Percentiles rank a stretch among this genome's conserved stretches.
phyloP scores from a whole-genome alignment of 345 rosid genomes.

The Diplotaxis tenuifolia region DNA sequence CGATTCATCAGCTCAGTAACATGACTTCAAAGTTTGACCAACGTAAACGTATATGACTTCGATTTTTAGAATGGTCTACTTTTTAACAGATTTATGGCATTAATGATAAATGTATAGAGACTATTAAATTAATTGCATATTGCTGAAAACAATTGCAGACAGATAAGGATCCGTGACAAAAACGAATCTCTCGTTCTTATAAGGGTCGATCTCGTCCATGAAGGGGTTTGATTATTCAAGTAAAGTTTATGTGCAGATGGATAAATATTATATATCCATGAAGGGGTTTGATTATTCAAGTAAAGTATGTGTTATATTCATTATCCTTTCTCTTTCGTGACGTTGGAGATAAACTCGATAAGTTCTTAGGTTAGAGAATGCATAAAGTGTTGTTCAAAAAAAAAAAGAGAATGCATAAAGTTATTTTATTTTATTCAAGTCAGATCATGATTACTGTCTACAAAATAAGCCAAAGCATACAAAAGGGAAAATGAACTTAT shows the following conservation, averaged over 20 bases:
- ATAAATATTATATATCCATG: conserved; percentile 11
- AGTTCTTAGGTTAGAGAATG: conserved; percentile 1
- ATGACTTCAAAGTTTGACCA: background rate
- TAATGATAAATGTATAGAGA: too few relatives aligned
- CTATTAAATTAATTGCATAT: background rate
- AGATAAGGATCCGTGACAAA: conserved; percentile 30
- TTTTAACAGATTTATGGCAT: too few relatives aligned
- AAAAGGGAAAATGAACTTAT: background rate
- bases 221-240: background rate
- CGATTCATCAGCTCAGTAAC: background rate
- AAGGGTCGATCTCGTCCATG: conserved; percentile 19
- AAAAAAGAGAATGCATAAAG: conserved; percentile 3
- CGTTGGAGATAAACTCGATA: conserved; percentile 29
- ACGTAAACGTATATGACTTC: background rate
- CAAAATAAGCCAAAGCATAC: background rate
- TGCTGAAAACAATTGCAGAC: conserved; percentile 7
- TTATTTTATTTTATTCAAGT: background rate
- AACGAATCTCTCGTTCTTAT: conserved; percentile 26
- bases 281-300: background rate
- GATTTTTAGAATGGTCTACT: background rate
- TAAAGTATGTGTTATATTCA: background rate
- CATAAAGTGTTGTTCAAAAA: too few relatives aligned
- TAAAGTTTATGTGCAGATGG: background rate
- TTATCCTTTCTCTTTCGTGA: conserved; percentile 9
- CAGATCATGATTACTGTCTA: conserved; percentile 1